These are phyloP conservation scores for Ilex asprella DNA, from an alignment of 257 asterid species.

Conservation along the genomic window DNA sequence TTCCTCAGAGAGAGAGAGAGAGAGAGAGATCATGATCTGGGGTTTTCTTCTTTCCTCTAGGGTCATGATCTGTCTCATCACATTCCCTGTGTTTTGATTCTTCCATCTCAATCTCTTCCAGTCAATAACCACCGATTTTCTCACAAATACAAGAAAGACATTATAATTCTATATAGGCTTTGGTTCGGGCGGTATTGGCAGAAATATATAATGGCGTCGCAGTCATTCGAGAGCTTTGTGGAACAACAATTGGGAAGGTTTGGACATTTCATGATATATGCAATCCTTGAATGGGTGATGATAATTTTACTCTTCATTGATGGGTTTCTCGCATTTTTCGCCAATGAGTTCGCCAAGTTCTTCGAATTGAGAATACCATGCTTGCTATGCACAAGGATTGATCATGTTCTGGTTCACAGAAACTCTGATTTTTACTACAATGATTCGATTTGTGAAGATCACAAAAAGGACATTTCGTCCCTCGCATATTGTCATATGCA, in stretches of 20 bases:
- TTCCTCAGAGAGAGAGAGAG: constrained; percentile 18
- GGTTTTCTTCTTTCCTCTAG: constrained; percentile 26
- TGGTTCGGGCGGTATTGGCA: neutral
- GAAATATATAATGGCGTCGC: constrained; percentile 1
- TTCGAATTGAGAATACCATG: constrained; percentile 70
- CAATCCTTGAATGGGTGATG: constrained; percentile 60
- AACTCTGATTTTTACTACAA: constrained; percentile 53
- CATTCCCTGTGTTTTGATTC: neutral
- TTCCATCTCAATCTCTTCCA: neutral
- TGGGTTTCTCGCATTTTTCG: constrained; percentile 54
- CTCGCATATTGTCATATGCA: constrained; percentile 85
- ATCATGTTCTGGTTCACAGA: constrained; percentile 46
- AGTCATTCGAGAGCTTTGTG: constrained; percentile 27
- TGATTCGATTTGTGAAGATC: constrained; percentile 75
- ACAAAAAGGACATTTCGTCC: constrained; percentile 69
- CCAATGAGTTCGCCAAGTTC: constrained; percentile 57
- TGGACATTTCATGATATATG: constrained; percentile 53
- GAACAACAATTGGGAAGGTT: constrained; percentile 56
- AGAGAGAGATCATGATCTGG: constrained; percentile 55
- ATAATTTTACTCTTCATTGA: constrained; percentile 64
- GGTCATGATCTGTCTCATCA: constrained; percentile 37
- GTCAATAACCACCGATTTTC: neutral
- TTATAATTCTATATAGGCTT: neutral
- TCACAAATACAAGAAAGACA: neutral
- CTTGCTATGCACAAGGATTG: constrained; percentile 71